Evolutionary conservation across 2,329 filamentous ascomycete genomes (phyloP).

Genomic region (Fusarium scirpi): DNA sequence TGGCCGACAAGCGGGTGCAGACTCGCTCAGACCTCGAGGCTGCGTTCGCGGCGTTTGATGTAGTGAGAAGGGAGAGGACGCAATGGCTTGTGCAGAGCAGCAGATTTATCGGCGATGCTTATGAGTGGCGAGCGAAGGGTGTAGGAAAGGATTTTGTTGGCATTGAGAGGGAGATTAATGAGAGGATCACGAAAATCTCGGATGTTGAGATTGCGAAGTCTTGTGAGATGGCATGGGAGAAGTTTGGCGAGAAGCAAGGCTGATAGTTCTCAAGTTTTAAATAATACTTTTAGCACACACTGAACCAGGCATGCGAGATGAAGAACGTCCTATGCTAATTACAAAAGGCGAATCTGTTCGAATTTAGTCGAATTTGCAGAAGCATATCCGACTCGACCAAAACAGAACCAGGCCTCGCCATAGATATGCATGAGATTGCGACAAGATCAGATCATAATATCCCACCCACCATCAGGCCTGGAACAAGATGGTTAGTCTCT

Average conservation of each 20-base stretch:
- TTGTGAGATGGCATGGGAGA: constrained; percentile 13
- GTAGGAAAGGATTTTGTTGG: constrained; percentile 29
- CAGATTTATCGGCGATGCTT: constrained; percentile 54
- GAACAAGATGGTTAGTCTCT: neutral
- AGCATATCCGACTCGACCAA: neutral
- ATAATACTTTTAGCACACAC: neutral
- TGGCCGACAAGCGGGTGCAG: constrained; percentile 56
- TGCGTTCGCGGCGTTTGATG: constrained; percentile 57
- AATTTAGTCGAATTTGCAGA: neutral
- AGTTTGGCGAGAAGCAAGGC: neutral
- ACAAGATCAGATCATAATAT: neutral
- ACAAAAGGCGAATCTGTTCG: neutral
- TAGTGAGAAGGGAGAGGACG: constrained; percentile 62
- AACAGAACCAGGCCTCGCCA: too few species aligned
- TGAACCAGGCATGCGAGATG: rapidly evolving
- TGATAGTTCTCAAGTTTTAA: neutral
- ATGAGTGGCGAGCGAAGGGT: constrained; percentile 57
- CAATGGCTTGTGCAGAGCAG: constrained; percentile 65
- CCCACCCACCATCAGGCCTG: neutral
- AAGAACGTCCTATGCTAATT: neutral
- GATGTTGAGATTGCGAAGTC: constrained; percentile 18
- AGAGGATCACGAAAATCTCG: constrained; percentile 26
- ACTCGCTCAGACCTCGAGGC: constrained; percentile 43
- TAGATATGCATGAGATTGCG: neutral
- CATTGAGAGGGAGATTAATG: constrained; percentile 39